phyloP scores from a whole-genome alignment of 73 alveolate genomes.

The Loxodes magnus region DNA sequence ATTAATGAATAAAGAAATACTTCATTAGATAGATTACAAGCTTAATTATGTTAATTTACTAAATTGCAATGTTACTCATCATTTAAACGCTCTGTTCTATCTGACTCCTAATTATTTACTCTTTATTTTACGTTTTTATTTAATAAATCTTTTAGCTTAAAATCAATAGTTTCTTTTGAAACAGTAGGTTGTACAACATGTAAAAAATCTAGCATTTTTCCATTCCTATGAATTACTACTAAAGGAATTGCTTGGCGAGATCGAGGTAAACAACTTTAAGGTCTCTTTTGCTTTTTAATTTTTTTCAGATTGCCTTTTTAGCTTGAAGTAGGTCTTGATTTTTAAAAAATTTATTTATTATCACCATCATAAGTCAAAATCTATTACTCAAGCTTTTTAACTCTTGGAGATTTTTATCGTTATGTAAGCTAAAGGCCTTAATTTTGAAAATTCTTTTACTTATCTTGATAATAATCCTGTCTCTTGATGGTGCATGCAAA shows the following conservation, averaged over 20 bases:
- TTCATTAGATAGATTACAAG: no score
- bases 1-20: no score
- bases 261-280: no score
- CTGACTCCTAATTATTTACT: no score
- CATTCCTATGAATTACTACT: not conserved
- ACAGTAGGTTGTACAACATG: not conserved
- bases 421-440: not conserved
- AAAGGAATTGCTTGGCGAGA: no score
- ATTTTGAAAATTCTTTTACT: not conserved
- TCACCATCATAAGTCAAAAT: no score
- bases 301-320: not conserved
- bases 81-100: no score
- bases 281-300: not conserved
- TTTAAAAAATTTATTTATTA: no score
- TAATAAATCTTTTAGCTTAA: not conserved
- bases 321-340: no score
- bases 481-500: constrained; percentile 3
- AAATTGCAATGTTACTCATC: no score
- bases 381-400: not conserved
- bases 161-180: not conserved
- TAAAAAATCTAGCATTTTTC: not conserved
- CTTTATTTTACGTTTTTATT: not conserved
- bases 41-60: no score
- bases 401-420: not conserved
- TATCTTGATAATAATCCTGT: not conserved